Evolutionary conservation across 768 basidiomycete species (phyloP).

Genomic region (Tulasnella sp.): DNA sequence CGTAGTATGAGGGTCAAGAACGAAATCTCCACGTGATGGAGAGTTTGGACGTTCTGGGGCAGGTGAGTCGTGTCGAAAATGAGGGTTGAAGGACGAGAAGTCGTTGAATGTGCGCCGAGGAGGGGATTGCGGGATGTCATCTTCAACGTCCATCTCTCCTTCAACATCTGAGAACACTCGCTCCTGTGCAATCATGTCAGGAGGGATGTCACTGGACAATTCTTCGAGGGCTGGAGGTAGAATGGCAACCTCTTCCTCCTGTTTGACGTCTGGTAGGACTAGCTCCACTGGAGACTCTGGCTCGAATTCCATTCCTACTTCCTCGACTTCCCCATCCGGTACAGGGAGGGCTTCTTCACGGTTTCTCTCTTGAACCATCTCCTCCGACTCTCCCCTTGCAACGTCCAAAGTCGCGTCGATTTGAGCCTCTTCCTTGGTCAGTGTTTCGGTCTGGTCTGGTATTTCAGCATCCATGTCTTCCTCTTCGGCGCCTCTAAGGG

Average conservation of each 20-base stretch:
- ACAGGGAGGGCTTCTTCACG: not conserved
- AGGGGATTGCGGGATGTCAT: not conserved
- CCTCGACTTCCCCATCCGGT: not conserved
- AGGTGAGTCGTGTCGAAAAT: slow-evolving; percentile 7
- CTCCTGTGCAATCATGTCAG: no score
- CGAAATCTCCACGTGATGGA: not conserved
- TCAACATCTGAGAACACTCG: not conserved
- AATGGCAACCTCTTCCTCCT: no score
- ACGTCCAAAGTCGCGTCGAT: not conserved
- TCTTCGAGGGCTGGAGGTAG: no score
- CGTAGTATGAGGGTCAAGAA: not conserved
- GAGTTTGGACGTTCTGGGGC: not conserved
- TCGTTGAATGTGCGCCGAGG: not conserved
- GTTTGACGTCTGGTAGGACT: no score
- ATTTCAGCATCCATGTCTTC: not conserved
- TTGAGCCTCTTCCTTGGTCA: not conserved
- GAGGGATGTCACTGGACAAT: no score
- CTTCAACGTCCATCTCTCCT: not conserved
- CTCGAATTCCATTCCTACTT: slow-evolving; percentile 11
- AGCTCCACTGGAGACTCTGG: no score
- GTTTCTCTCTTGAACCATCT: not conserved
- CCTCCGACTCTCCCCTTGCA: no score
- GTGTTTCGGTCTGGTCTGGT: not conserved
- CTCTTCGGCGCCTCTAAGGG: not conserved
- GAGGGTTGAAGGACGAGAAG: not conserved